A percentile compares a stretch with the other conserved stretches of the same genome.
Conservation (phyloP, 2,329 filamentous ascomycete genomes). For the Neofusicoccum parvum region DNA sequence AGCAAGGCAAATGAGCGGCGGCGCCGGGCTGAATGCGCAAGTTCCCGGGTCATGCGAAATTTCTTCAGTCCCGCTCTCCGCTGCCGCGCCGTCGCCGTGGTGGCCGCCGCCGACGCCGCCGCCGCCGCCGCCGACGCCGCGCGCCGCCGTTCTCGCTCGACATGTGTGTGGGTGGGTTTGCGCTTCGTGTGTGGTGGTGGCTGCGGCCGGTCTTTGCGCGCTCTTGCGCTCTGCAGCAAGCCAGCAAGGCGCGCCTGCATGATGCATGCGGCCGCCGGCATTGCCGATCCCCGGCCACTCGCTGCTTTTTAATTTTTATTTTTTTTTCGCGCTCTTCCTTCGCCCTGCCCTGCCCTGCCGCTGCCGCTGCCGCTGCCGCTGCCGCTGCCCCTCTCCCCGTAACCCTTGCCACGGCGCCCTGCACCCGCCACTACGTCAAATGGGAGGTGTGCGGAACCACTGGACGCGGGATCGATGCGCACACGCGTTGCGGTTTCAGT, state of each 20-base stretch:
- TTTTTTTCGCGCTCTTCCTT: background rate
- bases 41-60: background rate
- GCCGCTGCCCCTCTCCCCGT: background rate
- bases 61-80: too few relatives aligned
- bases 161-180: background rate
- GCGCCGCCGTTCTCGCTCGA: background rate
- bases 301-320: background rate
- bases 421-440: slow-evolving; percentile 4
- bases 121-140: too few relatives aligned
- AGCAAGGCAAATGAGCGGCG: too few relatives aligned
- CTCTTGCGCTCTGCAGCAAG: background rate
- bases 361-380: too few relatives aligned
- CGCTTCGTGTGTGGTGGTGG: background rate
- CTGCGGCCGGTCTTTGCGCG: background rate
- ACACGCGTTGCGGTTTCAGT: background rate
- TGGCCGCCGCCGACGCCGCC: too few relatives aligned
- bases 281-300: slow-evolving; percentile 10
- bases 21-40: background rate
- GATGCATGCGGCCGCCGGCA: slow-evolving; percentile 14
- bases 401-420: background rate
- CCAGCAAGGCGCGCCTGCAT: slow-evolving; percentile 4
- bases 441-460: slow-evolving; percentile 9
- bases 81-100: too few relatives aligned
- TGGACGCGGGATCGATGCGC: background rate
- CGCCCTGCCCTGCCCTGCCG: background rate